Percentiles rank a stretch among this genome's conserved stretches.
Conservation (phyloP, 805 yeast species). For the Metschnikowia dekortorum region DNA sequence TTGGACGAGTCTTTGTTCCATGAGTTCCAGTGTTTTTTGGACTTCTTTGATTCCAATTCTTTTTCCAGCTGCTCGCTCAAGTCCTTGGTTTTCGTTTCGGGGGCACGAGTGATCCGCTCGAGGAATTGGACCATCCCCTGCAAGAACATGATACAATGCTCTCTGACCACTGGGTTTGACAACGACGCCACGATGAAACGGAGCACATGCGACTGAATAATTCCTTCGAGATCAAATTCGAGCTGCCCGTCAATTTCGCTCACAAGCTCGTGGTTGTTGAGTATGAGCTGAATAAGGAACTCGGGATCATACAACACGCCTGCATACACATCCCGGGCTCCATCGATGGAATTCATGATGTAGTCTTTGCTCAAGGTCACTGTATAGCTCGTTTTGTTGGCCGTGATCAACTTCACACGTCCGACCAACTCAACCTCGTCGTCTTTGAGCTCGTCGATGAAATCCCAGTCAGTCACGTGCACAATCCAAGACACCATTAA, state of each 20-base stretch:
- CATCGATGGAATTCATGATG: slow-evolving; percentile 44
- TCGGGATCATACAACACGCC: slow-evolving; percentile 58
- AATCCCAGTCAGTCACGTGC: slow-evolving; percentile 62
- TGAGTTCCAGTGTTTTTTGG: background rate
- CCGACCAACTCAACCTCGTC: slow-evolving; percentile 46
- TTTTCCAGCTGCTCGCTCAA: background rate
- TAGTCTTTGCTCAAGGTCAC: slow-evolving; percentile 48
- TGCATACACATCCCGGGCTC: slow-evolving; percentile 17
- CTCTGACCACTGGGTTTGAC: slow-evolving; percentile 27
- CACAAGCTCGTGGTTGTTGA: slow-evolving; percentile 65
- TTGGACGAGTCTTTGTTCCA: background rate
- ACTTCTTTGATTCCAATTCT: background rate
- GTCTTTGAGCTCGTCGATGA: slow-evolving; percentile 37
- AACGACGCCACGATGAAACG: slow-evolving; percentile 47
- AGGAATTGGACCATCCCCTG: slow-evolving; percentile 34
- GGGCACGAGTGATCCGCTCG: slow-evolving; percentile 7
- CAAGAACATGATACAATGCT: slow-evolving; percentile 43
- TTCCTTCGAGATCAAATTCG: slow-evolving; percentile 48
- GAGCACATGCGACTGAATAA: slow-evolving; percentile 55
- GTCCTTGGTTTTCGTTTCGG: background rate
- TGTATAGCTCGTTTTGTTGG: slow-evolving; percentile 42
- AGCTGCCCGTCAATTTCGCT: slow-evolving; percentile 20
- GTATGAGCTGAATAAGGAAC: slow-evolving; percentile 56
- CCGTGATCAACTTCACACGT: slow-evolving; percentile 43
- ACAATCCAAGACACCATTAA: slow-evolving; percentile 61